These are phyloP conservation scores for Platanthera zijinensis DNA, from an alignment of 106 monocot genomes.

Conservation along the genomic window DNA sequence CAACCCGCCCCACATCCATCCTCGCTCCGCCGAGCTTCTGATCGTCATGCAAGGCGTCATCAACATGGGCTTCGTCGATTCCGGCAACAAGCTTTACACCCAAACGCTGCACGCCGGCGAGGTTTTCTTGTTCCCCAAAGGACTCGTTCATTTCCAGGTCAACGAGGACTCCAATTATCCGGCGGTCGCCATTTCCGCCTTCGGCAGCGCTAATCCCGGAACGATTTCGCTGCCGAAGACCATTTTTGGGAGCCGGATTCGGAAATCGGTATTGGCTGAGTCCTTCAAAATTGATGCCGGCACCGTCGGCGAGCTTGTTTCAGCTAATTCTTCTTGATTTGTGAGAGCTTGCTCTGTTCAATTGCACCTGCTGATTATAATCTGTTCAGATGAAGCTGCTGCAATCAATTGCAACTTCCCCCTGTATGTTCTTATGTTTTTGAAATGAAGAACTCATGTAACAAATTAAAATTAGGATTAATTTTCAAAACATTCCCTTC, in stretches of 20 bases:
- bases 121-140: constrained; percentile 19
- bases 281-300: constrained; percentile 19
- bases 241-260: constrained; percentile 15
- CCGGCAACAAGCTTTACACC: constrained; percentile 12
- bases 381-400: too few relatives aligned
- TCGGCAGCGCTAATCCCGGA: constrained; percentile 22
- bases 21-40: constrained; percentile 15
- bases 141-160: constrained; percentile 15
- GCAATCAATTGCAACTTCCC: too few relatives aligned
- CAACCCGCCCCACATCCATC: constrained; percentile 18
- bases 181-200: constrained; percentile 15
- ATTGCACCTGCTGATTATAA: too few relatives aligned
- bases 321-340: not conserved
- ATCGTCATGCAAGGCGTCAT: constrained; percentile 2
- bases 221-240: constrained; percentile 3
- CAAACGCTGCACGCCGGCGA: constrained; percentile 10
- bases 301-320: constrained; percentile 7
- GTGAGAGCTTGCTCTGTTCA: not conserved
- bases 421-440: too few relatives aligned
- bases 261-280: not conserved
- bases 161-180: not conserved
- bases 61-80: constrained; percentile 13
- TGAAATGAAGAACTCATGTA: too few relatives aligned
- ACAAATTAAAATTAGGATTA: too few relatives aligned
- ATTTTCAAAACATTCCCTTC: too few relatives aligned